Evolutionary conservation across 2,329 filamentous ascomycete genomes (phyloP).

Genomic region (Epichloe uncinata): DNA sequence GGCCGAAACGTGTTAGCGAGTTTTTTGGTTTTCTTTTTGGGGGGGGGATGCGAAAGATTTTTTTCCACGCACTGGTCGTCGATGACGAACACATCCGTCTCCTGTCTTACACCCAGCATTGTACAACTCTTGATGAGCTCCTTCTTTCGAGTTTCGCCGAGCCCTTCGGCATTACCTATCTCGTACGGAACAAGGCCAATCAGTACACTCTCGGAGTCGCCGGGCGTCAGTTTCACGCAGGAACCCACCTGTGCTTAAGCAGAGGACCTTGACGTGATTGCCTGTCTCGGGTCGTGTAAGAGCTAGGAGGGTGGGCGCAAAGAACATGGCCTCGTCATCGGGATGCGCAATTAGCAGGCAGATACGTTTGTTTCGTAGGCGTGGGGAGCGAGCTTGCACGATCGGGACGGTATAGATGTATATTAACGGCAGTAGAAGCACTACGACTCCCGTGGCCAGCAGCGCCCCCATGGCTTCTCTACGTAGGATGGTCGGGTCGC

Average conservation of each 20-base stretch:
- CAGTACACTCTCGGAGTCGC: background rate
- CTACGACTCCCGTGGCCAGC: no score
- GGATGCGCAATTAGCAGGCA: constrained; percentile 91
- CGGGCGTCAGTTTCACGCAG: no score
- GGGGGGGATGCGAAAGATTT: no score
- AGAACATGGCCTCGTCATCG: constrained; percentile 99
- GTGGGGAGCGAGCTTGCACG: constrained; percentile 44
- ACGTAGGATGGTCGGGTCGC: no score
- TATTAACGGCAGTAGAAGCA: constrained; percentile 11
- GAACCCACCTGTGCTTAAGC: constrained; percentile 62
- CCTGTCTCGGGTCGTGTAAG: constrained; percentile 66
- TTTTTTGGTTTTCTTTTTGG: no score
- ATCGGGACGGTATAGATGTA: constrained; percentile 38
- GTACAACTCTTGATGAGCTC: constrained; percentile 75
- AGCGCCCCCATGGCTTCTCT: no score
- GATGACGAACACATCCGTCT: constrained; percentile 75
- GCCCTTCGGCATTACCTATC: constrained; percentile 68
- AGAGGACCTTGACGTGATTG: constrained; percentile 90
- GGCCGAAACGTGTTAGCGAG: no score
- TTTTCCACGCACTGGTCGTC: constrained; percentile 49
- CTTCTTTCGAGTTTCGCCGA: constrained; percentile 69
- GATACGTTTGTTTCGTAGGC: constrained; percentile 69
- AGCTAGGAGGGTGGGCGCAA: constrained; percentile 76
- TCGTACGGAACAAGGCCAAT: background rate
- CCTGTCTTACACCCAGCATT: constrained; percentile 57